Evolutionary conservation across 768 basidiomycete species (phyloP).

Genomic region (Lactarius pseudohatsudake): DNA sequence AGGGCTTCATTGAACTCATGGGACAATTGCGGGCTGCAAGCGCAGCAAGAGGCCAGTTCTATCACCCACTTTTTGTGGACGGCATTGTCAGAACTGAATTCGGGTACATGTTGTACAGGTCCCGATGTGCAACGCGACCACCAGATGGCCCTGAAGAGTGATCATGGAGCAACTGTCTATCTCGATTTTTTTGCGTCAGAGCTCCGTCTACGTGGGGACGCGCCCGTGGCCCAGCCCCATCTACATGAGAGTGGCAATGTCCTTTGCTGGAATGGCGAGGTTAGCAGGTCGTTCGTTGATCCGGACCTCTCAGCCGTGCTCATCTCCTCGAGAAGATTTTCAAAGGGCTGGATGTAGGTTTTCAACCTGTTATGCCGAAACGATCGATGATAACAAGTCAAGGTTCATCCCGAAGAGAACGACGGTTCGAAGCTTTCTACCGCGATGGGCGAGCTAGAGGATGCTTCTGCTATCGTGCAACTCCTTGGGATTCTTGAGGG

Average conservation of each 20-base stretch:
- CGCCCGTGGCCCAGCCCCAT: slow-evolving; percentile 68
- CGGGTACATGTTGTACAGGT: slow-evolving; percentile 41
- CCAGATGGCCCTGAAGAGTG: slow-evolving; percentile 28
- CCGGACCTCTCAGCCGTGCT: background rate
- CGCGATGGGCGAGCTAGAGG: slow-evolving; percentile 31
- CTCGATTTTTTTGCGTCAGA: slow-evolving; percentile 72
- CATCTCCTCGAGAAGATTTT: slow-evolving; percentile 51
- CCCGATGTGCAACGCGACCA: slow-evolving; percentile 58
- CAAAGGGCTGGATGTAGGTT: slow-evolving; percentile 69
- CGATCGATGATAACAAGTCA: slow-evolving; percentile 7
- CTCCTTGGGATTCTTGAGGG: slow-evolving; percentile 70
- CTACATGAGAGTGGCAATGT: slow-evolving; percentile 48
- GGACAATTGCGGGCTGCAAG: slow-evolving; percentile 49
- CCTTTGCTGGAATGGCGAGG: slow-evolving; percentile 89
- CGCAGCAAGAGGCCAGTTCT: slow-evolving; percentile 53
- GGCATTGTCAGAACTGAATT: background rate
- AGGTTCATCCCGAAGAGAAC: slow-evolving; percentile 66
- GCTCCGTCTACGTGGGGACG: slow-evolving; percentile 64
- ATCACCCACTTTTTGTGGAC: background rate
- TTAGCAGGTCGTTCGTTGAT: slow-evolving; percentile 32
- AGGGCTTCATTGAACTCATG: slow-evolving; percentile 32
- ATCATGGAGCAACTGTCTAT: slow-evolving; percentile 26
- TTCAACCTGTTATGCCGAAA: background rate
- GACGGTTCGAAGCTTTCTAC: slow-evolving; percentile 62
- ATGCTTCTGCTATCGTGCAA: slow-evolving; percentile 45